Evolutionary conservation across 1,284 basidiomycete genomes (phyloP).

Genomic region (Meira nashicola): DNA sequence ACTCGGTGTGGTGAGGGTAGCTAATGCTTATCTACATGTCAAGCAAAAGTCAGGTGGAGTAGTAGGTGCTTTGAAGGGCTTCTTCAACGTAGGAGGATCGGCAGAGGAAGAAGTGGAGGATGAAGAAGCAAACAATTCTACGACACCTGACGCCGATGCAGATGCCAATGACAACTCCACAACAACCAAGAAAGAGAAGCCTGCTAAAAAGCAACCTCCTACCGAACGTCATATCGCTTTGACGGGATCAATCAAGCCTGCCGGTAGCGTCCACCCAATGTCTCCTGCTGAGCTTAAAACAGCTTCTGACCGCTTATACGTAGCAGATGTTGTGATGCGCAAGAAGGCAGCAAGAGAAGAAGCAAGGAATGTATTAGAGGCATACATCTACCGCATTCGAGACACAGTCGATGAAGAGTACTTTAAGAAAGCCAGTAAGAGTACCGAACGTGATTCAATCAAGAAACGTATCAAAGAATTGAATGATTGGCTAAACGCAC

Average conservation of each 20-base stretch:
- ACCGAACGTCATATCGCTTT: constrained; percentile 16
- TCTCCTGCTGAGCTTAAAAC: constrained; percentile 34
- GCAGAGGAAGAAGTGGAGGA: constrained; percentile 5
- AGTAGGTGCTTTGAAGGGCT: constrained; percentile 39
- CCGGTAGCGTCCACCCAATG: constrained; percentile 27
- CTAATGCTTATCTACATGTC: constrained; percentile 35
- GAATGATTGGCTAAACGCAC: constrained; percentile 71
- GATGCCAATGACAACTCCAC: constrained; percentile 5
- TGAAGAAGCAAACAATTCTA: constrained; percentile 21
- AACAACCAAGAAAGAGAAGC: constrained; percentile 6
- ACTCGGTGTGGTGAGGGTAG: constrained; percentile 38
- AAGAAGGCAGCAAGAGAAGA: constrained; percentile 78
- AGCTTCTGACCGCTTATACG: constrained; percentile 45
- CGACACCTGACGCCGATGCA: constrained; percentile 11
- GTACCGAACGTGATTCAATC: constrained; percentile 66
- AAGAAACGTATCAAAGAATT: constrained; percentile 65
- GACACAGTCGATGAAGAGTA: constrained; percentile 64
- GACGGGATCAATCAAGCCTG: constrained; percentile 24
- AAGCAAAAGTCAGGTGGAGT: constrained; percentile 38
- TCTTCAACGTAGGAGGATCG: constrained; percentile 32
- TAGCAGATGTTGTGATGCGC: constrained; percentile 68
- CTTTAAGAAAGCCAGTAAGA: constrained; percentile 75
- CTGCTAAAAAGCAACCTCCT: constrained; percentile 5
- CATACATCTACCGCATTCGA: constrained; percentile 82
- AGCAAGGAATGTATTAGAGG: constrained; percentile 83